Conservation (phyloP, 768 basidiomycete species). For the Rhodotorula diobovata region DNA sequence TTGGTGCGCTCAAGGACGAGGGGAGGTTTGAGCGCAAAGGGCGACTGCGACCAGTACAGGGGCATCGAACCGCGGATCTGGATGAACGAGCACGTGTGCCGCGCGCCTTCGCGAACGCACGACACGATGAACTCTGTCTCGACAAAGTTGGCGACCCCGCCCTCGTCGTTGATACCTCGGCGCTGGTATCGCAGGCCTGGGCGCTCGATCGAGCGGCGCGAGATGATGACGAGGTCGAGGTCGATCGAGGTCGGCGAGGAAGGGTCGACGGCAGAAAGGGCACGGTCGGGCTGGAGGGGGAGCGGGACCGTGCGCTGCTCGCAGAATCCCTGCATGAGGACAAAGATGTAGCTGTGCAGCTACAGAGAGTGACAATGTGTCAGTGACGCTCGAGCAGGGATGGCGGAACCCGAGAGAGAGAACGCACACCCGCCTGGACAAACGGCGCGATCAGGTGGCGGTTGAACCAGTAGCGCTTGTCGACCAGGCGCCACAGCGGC, state of each 20-base stretch:
- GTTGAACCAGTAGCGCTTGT: conserved; percentile 95
- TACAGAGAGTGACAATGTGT: not conserved
- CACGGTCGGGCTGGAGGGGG: conserved; percentile 21
- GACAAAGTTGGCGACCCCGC: conserved; percentile 42
- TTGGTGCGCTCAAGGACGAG: conserved; percentile 41
- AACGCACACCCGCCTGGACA: conserved; percentile 72
- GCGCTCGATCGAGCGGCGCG: conserved; percentile 77
- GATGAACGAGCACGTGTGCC: conserved; percentile 79
- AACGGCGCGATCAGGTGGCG: conserved; percentile 79
- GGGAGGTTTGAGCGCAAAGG: conserved; percentile 42
- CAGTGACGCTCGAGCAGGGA: not conserved
- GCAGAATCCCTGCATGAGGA: conserved; percentile 25
- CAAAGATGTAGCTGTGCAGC: conserved; percentile 33
- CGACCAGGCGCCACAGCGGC: conserved; percentile 86
- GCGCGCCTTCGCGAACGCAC: conserved; percentile 63
- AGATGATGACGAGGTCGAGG: conserved; percentile 76
- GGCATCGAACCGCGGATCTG: conserved; percentile 73
- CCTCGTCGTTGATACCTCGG: conserved; percentile 75
- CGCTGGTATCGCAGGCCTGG: conserved; percentile 92
- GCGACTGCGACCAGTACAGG: conserved; percentile 38
- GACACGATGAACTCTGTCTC: conserved; percentile 78
- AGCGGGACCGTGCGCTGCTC: conserved; percentile 17
- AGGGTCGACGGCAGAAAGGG: conserved; percentile 6
- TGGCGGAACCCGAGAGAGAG: not conserved
- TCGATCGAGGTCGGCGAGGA: conserved; percentile 8